phyloP scores from a whole-genome alignment of 2,329 filamentous ascomycete genomes.

The Tolypocladium album region DNA sequence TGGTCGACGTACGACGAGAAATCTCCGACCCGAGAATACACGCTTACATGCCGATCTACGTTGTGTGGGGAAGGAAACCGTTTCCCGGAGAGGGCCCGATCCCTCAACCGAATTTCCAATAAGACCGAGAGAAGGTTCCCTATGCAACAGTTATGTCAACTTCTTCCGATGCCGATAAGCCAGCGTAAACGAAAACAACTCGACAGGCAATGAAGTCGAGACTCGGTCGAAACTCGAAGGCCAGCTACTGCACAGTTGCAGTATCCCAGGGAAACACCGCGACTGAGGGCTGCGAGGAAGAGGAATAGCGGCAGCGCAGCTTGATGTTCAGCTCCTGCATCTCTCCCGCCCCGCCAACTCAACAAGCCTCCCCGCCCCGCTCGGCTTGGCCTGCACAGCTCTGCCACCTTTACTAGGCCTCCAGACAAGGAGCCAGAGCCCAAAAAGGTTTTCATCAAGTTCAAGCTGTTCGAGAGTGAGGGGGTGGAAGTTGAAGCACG shows the following conservation, averaged over 20 bases:
- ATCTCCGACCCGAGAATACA: conserved; percentile 35
- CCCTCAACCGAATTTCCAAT: neutral
- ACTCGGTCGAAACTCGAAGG: neutral
- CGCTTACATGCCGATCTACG: conserved; percentile 36
- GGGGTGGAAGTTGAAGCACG: no score
- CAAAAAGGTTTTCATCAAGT: no score
- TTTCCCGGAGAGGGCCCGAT: conserved; percentile 17
- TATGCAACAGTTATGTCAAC: no score
- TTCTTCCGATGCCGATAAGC: neutral
- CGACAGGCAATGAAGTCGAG: neutral
- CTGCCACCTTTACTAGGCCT: no score
- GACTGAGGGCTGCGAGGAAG: neutral
- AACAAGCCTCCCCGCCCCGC: no score
- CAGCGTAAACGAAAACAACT: neutral
- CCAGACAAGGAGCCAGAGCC: no score
- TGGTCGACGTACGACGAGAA: conserved; percentile 38
- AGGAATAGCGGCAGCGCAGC: neutral
- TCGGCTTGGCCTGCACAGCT: no score
- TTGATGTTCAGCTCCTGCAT: no score
- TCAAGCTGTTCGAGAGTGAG: no score
- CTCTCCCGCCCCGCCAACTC: no score
- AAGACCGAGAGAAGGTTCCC: neutral
- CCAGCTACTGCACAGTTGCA: neutral
- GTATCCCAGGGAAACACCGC: neutral
- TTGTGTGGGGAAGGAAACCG: conserved; percentile 42